These are phyloP conservation scores for Papiliotrema nemorosa DNA, from an alignment of 1,284 basidiomycete species.

Conservation along the genomic window DNA sequence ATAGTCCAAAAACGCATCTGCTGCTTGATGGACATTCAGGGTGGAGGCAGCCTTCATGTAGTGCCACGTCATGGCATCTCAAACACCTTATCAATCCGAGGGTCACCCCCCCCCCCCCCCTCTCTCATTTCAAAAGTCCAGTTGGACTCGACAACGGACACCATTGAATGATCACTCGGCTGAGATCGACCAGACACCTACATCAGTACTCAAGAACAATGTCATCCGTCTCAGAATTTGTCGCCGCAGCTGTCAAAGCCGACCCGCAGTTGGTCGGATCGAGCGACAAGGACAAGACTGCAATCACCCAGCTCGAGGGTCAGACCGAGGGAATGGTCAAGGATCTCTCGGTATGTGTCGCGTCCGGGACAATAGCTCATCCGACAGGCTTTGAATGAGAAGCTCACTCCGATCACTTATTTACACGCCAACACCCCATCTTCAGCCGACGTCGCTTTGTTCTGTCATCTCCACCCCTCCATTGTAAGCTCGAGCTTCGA, in stretches of 20 bases:
- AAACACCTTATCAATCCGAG: too few relatives aligned
- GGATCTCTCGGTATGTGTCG: constrained; percentile 38
- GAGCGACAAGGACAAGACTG: constrained; percentile 39
- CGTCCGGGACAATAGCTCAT: not conserved
- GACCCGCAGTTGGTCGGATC: constrained; percentile 39
- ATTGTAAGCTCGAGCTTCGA: constrained; percentile 57
- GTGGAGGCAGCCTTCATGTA: too few relatives aligned
- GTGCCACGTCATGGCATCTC: too few relatives aligned
- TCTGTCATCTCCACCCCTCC: constrained; percentile 72
- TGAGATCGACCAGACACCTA: not conserved
- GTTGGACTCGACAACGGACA: not conserved
- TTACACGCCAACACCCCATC: constrained; percentile 72
- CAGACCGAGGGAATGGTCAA: constrained; percentile 36
- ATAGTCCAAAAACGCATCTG: too few relatives aligned
- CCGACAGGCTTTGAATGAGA: constrained; percentile 64
- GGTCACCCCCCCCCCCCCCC: too few relatives aligned
- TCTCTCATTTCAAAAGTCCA: too few relatives aligned
- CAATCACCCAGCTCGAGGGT: constrained; percentile 31
- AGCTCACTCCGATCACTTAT: constrained; percentile 73
- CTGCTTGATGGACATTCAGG: too few relatives aligned
- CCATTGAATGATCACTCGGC: not conserved
- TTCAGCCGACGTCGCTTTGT: constrained; percentile 80
- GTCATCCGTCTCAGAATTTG: constrained; percentile 39
- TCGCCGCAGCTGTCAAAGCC: constrained; percentile 39
- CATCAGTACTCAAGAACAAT: constrained; percentile 19